A percentile compares a stretch with the other conserved stretches of the same genome.
Evolutionary conservation across 108 stramenopile genomes (phyloP).

Genomic region (Aurantiochytrium sp.): DNA sequence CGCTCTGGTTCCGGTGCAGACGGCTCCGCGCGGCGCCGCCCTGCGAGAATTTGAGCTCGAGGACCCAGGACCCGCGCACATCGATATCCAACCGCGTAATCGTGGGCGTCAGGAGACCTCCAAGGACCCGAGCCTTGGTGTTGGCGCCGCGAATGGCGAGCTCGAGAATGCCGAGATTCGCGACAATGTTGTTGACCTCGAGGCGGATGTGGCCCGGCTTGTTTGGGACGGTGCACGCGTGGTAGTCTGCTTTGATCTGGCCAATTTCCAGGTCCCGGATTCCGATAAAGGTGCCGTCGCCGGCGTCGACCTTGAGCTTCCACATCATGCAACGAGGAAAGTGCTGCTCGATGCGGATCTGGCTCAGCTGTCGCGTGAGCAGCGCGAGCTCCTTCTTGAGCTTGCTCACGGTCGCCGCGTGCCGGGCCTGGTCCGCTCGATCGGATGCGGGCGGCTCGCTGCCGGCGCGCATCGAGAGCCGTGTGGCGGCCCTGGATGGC

Average conservation of each 20-base stretch:
- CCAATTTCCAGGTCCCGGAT: not conserved
- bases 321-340: slow-evolving; percentile 1
- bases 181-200: not conserved
- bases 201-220: not conserved
- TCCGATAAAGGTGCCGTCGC: slow-evolving; percentile 15
- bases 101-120: not conserved
- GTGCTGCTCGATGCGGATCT: not conserved
- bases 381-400: not conserved
- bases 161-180: not conserved
- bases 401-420: not conserved
- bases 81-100: not conserved
- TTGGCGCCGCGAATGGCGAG: not conserved
- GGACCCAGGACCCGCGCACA: not conserved
- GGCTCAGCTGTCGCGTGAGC: not conserved
- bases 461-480: no score
- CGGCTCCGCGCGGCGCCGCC: no score
- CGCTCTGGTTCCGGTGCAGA: no score
- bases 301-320: slow-evolving; percentile 21
- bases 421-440: not conserved
- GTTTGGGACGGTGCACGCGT: not conserved
- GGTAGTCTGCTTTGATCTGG: not conserved
- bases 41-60: slow-evolving; percentile 1
- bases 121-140: not conserved
- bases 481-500: no score
- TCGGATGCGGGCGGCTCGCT: not conserved